Conservation (phyloP, 768 basidiomycete genomes). For the Leccinum broughii region DNA sequence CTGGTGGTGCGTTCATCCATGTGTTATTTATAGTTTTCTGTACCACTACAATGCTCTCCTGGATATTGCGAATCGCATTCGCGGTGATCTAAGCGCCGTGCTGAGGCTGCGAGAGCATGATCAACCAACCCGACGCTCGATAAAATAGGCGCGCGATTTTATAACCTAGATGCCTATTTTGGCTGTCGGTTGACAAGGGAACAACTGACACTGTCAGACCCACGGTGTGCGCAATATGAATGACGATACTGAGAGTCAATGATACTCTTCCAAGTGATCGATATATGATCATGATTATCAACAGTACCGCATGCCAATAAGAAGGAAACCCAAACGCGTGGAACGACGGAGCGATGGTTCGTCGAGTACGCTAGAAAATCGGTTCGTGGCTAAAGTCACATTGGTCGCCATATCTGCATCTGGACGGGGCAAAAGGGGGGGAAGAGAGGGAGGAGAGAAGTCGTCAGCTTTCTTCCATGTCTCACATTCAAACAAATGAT, state of each 20-base stretch:
- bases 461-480: constrained; percentile 36
- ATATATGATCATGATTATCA: constrained; percentile 13
- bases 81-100: constrained; percentile 3
- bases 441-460: background rate
- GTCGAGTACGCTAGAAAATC: constrained; percentile 27
- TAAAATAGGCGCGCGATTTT: constrained; percentile 18
- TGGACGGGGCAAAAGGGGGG: constrained; percentile 26
- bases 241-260: background rate
- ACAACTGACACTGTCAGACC: background rate
- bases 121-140: constrained; percentile 2
- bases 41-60: constrained; percentile 31
- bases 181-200: constrained; percentile 3
- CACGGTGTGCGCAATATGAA: constrained; percentile 3
- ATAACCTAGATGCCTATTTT: constrained; percentile 8
- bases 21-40: constrained; percentile 40
- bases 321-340: background rate
- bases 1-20: constrained; percentile 26
- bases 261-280: constrained; percentile 13
- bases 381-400: constrained; percentile 81
- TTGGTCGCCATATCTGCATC: constrained; percentile 87
- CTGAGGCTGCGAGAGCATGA: background rate
- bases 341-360: background rate
- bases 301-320: constrained; percentile 18
- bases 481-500: constrained; percentile 36
- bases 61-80: constrained; percentile 19